A percentile compares a stretch with the other conserved stretches of the same genome.
These are phyloP conservation scores for Paecilomyces dactylethromorphus DNA, from an alignment of 2,329 filamentous ascomycete genomes.

Conservation along the genomic window DNA sequence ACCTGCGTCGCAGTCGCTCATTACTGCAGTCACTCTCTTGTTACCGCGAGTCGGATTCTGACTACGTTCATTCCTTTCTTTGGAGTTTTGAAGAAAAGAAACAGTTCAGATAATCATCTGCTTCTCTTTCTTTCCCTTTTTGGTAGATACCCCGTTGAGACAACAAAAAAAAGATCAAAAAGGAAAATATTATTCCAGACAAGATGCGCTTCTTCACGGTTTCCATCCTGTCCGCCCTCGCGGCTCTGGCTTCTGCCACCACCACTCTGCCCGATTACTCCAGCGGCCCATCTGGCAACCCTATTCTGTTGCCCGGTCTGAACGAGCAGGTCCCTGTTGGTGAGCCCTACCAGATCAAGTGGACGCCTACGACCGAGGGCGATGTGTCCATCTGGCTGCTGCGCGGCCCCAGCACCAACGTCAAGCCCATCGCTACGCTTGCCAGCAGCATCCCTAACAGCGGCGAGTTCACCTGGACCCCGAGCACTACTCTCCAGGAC, in stretches of 20 bases:
- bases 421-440: constrained; percentile 45
- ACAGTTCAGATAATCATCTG: neutral
- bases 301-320: constrained; percentile 47
- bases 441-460: constrained; percentile 50
- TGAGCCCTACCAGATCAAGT: constrained; percentile 52
- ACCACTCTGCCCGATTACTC: constrained; percentile 30
- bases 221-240: constrained; percentile 30
- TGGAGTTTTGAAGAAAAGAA: neutral
- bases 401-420: constrained; percentile 52
- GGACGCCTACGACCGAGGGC: constrained; percentile 38
- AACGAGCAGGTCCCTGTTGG: constrained; percentile 51
- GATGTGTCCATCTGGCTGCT: constrained; percentile 53
- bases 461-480: constrained; percentile 52
- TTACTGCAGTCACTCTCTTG: constrained; percentile 16
- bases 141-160: constrained; percentile 9
- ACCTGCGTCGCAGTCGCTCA: constrained; percentile 2
- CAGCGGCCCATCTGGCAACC: constrained; percentile 43
- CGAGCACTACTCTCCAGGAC: constrained; percentile 40
- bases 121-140: constrained; percentile 18
- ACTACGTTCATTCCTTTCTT: constrained; percentile 16
- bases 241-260: constrained; percentile 31
- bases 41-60: constrained; percentile 3
- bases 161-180: neutral
- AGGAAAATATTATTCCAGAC: constrained; percentile 3
- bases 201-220: constrained; percentile 35